These are phyloP conservation scores for button mushroom (Agaricus bisporus) DNA, from an alignment of 768 basidiomycete species.

Conservation along the genomic window DNA sequence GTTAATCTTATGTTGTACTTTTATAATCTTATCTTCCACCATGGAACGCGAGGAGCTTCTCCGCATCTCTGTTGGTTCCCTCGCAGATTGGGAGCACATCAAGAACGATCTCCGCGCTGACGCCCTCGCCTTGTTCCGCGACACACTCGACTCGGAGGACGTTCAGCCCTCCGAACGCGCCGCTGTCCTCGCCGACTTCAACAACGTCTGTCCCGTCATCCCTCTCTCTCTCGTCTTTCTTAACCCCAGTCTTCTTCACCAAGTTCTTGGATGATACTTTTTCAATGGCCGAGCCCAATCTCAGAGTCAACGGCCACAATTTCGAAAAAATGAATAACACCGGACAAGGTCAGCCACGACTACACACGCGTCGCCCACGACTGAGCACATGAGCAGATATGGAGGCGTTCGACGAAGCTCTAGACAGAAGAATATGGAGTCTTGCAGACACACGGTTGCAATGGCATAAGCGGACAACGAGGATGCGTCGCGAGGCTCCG, in stretches of 20 bases:
- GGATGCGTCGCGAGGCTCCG: slow-evolving; percentile 60
- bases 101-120: slow-evolving; percentile 45
- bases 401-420: slow-evolving; percentile 81
- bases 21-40: background rate
- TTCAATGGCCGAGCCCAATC: slow-evolving; percentile 57
- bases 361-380: background rate
- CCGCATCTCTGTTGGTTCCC: slow-evolving; percentile 57
- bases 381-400: slow-evolving; percentile 34
- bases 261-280: slow-evolving; percentile 64
- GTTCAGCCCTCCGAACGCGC: slow-evolving; percentile 35
- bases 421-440: slow-evolving; percentile 80
- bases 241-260: slow-evolving; percentile 6
- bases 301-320: slow-evolving; percentile 76
- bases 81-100: slow-evolving; percentile 63
- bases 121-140: slow-evolving; percentile 39
- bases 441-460: slow-evolving; percentile 67
- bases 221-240: background rate
- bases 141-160: slow-evolving; percentile 34
- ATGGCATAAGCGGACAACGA: slow-evolving; percentile 69
- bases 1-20: background rate
- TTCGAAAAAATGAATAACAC: slow-evolving; percentile 57
- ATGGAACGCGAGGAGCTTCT: slow-evolving; percentile 40
- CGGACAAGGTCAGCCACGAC: slow-evolving; percentile 38
- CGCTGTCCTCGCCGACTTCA: slow-evolving; percentile 40
- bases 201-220: slow-evolving; percentile 33